Percentiles rank a stretch among this genome's conserved stretches.
phyloP scores from a whole-genome alignment of 2,329 filamentous ascomycete species.

The Colletotrichum limetticola region DNA sequence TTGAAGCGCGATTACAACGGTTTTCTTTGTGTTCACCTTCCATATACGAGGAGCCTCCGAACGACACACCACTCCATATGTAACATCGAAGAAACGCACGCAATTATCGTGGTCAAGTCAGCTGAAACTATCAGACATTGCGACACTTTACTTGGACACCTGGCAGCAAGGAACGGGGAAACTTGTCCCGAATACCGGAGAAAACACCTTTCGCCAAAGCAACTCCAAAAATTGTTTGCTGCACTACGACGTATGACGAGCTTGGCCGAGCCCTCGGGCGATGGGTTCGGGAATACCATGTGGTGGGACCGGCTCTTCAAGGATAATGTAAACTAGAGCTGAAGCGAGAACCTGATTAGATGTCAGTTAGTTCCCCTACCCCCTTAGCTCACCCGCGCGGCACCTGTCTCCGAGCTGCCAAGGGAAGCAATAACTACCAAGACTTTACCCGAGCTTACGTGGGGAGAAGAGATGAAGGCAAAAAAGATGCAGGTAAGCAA shows the following conservation, averaged over 20 bases:
- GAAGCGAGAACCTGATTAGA: background rate
- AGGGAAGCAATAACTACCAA: constrained; percentile 7
- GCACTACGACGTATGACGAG: constrained; percentile 16
- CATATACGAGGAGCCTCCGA: constrained; percentile 11
- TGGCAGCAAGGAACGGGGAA: background rate
- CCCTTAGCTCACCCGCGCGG: constrained; percentile 4
- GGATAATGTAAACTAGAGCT: background rate
- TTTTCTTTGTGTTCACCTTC: background rate
- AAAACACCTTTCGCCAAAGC: background rate
- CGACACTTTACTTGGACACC: background rate
- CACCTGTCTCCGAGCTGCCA: constrained; percentile 15
- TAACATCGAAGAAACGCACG: constrained; percentile 4
- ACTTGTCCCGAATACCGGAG: background rate
- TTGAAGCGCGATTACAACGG: constrained; percentile 13
- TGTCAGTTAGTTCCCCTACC: background rate
- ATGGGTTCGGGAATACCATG: background rate
- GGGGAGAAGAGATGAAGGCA: background rate
- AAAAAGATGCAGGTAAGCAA: constrained; percentile 16
- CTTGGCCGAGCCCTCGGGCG: background rate
- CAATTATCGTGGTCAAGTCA: background rate
- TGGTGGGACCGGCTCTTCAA: background rate
- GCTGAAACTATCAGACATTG: background rate
- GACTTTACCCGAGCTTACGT: constrained; percentile 28
- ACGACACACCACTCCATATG: background rate
- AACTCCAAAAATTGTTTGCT: background rate